Base-by-base conservation (phyloP, 805 yeast genomes). In the Hanseniaspora occidentalis region DNA sequence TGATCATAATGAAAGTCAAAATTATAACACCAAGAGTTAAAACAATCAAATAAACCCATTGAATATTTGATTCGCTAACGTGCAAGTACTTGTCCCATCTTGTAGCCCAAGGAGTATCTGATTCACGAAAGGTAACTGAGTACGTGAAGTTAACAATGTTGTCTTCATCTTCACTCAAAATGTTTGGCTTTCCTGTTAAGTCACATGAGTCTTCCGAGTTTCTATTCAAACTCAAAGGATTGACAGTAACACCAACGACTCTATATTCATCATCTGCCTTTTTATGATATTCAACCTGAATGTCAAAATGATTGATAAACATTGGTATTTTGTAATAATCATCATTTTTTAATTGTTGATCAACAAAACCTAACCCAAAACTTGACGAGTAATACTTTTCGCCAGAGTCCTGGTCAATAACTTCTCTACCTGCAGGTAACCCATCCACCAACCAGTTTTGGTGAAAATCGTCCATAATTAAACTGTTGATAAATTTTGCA, bases 11-110 rank as follows among this genome's bases (percentile, higher is more conserved):
- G 27, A 78, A 65, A 3, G 92, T 80, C 47, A 92, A 67, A 48
- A 83, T 73, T 8, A 84, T 46, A 6, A 86, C 96, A 51, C 89
- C 75, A 41, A 88, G 59, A 3, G 94, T 77, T 47, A 94, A 85
- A 63, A 86, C 86, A 49, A 86, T 65, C 51, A 92, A 73, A 2
- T 96, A 85, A 53, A 86, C 84, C 96, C 97, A 89, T 64, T 92
- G 96, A 50, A 92, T 83, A 56, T 81, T 80, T 43, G 96, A 94
- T 56, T 84, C 95, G 57, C 79, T 82, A 19, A 83, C 92, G 51
- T 84, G 94, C 53, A 92, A 68, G 58, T 92, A 92, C 61, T 85
- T 84, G 61, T 92, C 98, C 98, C 98, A 92, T 65, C 98, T 78
- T 2, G 97, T 89, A 25, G 96, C 97, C 97, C 97, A 92, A 3